Base-by-base conservation (phyloP, 352 stramenopile genomes). In the Phytophthora crassamura region DNA sequence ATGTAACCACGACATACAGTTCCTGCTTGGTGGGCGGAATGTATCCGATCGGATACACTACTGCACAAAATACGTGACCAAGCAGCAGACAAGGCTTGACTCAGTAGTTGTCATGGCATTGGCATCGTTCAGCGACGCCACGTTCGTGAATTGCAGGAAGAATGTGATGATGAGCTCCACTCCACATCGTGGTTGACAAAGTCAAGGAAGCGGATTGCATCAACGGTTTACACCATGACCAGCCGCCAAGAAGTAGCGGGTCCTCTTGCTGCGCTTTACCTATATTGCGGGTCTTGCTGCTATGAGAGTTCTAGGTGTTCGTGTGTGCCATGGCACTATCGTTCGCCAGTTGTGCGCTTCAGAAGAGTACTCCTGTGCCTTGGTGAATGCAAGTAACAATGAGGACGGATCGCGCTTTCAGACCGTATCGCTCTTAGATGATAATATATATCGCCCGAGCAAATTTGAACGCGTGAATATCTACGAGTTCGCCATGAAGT, bases 401-500 rank as follows among this genome's bases (percentile, higher is more conserved):
- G n/a, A n/a, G n/a, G n/a, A n/a, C n/a, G n/a, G n/a, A 14, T 36
- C 52, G 3, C 4, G 9, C 14, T 59, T 36, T 20, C 52, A 15
- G 3, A 40, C 52, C 1, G 52, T 59, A 5, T 59, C 28, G 9
- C 22, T 33, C 7, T 35, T 59, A n/a, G 52, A 59, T 35, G 52
- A 59, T n/a, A 45, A 59, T 28, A 43, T 51, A 4, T 58, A 41
- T 30, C 50, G 50, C 11, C 40, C 40, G 6, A n/a, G 10, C 4
- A 34, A 12, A 3, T 28, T 49, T 9, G 20, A 59, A 4, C 18
- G 15, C 28, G 15, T 42, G 7, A 50, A 34, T 15, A 15, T 50
- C 0, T 59, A 51, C 30, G 52, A 59, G 35, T 59, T 45, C 25
- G 28, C 52, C 1, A 50, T 50, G 39, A 36, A 40, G n/a, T n/a